Conservation (phyloP, 352 stramenopile genomes). For the Phytophthora kernoviae region DNA sequence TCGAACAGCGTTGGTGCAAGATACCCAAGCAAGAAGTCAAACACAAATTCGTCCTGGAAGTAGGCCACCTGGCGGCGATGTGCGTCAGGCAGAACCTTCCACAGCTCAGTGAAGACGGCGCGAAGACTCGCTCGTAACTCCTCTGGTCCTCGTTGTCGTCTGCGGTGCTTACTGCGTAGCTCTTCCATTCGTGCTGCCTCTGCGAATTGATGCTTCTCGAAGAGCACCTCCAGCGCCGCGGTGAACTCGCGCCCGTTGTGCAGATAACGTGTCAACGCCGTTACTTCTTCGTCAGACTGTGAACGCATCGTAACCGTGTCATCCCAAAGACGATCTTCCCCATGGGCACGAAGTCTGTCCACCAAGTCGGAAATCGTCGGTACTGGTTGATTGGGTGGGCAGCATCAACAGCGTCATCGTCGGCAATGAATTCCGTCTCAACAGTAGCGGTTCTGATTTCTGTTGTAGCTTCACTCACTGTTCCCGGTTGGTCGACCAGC, state of each 20-base stretch:
- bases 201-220: conserved; percentile 79
- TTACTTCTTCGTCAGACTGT: conserved; percentile 59
- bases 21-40: conserved; percentile 59
- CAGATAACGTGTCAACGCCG: conserved; percentile 45
- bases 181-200: conserved; percentile 78
- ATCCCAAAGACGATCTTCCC: conserved; percentile 72
- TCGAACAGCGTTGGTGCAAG: conserved; percentile 40
- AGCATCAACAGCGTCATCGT: conserved; percentile 29
- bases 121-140: conserved; percentile 49
- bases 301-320: conserved; percentile 61
- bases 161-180: conserved; percentile 54
- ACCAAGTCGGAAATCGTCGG: conserved; percentile 58
- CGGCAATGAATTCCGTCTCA: conserved; percentile 50
- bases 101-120: conserved; percentile 59
- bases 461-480: conserved; percentile 1
- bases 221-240: conserved; percentile 65
- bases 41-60: conserved; percentile 69
- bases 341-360: conserved; percentile 64
- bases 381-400: conserved; percentile 48
- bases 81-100: conserved; percentile 53
- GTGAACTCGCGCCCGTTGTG: conserved; percentile 48
- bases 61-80: conserved; percentile 54
- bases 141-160: conserved; percentile 42
- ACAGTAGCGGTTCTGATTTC: conserved; percentile 36
- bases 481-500: conserved; percentile 1